These are phyloP conservation scores for Candolleomyces eurysporus DNA, from an alignment of 768 basidiomycete species.

Conservation along the genomic window DNA sequence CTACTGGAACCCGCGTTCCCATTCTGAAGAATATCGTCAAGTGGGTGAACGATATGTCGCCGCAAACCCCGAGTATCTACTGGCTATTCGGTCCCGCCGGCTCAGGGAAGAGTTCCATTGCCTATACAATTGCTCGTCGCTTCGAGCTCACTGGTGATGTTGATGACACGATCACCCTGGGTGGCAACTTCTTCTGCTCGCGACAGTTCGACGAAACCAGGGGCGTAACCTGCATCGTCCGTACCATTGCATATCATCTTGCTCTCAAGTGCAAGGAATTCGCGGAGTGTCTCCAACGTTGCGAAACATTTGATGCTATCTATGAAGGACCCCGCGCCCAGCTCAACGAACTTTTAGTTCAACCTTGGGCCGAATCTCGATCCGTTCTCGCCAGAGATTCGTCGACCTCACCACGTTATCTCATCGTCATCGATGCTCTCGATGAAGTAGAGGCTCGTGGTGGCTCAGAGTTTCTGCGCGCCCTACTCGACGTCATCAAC, in stretches of 20 bases:
- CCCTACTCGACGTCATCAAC: conserved; percentile 13
- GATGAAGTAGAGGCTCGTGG: conserved; percentile 15
- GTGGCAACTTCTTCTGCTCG: conserved; percentile 22
- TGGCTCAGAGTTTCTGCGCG: conserved; percentile 15
- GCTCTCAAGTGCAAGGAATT: conserved; percentile 11
- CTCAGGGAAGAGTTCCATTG: conserved; percentile 18
- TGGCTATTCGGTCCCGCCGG: neutral
- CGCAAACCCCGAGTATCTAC: neutral
- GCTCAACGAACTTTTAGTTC: conserved; percentile 2
- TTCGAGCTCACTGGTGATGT: conserved; percentile 6
- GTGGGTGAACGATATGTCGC: conserved; percentile 16
- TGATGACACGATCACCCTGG: conserved; percentile 7
- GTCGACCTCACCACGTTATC: conserved; percentile 6
- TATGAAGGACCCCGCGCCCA: conserved; percentile 1
- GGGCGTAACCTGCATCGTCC: conserved; percentile 9
- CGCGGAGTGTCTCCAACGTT: conserved; percentile 6
- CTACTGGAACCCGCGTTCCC: conserved; percentile 15
- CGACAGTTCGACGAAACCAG: conserved; percentile 19
- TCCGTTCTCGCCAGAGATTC: conserved; percentile 1
- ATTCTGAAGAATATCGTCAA: conserved; percentile 12
- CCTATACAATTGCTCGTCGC: conserved; percentile 12
- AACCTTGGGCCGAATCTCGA: neutral
- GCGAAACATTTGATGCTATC: conserved; percentile 2
- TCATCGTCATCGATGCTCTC: conserved; percentile 21
- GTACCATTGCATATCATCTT: conserved; percentile 15